Evolutionary conservation across 441 rosid species (phyloP).

Genomic region (Lepidium campestre): DNA sequence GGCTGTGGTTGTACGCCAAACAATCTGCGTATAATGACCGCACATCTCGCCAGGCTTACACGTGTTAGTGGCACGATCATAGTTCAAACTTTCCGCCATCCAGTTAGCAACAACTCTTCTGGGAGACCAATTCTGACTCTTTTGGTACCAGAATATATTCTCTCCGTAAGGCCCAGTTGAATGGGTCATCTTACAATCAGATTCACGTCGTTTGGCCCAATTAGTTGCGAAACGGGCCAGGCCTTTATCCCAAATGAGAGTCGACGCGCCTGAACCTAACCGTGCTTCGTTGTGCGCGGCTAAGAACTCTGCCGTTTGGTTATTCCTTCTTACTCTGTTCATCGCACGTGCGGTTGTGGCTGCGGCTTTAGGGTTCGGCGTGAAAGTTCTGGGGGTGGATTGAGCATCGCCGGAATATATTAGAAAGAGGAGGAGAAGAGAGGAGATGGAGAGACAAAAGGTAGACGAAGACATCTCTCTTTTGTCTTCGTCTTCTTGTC

Average conservation of each 20-base stretch:
- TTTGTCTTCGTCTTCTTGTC: slow-evolving; percentile 14
- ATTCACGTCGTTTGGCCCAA: slow-evolving; percentile 30
- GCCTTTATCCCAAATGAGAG: slow-evolving; percentile 41
- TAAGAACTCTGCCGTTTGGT: slow-evolving; percentile 18
- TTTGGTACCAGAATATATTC: slow-evolving; percentile 46
- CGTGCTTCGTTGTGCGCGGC: slow-evolving; percentile 46
- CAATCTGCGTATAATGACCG: slow-evolving; percentile 58
- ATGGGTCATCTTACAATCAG: slow-evolving; percentile 48
- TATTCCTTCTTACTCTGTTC: background rate
- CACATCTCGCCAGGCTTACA: slow-evolving; percentile 36
- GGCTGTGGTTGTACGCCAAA: slow-evolving; percentile 34
- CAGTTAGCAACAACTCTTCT: slow-evolving; percentile 33
- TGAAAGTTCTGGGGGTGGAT: background rate
- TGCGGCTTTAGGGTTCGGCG: background rate
- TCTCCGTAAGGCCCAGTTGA: slow-evolving; percentile 38
- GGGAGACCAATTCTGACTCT: slow-evolving; percentile 40
- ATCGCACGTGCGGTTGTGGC: background rate
- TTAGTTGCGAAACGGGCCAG: slow-evolving; percentile 35
- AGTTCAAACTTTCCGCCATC: slow-evolving; percentile 29
- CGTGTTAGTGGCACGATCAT: slow-evolving; percentile 20
- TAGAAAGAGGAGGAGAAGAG: slow-evolving; percentile 2
- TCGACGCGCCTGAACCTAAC: slow-evolving; percentile 14
- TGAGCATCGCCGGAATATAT: background rate
- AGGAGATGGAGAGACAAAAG: background rate
- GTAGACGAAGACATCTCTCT: slow-evolving; percentile 33